phyloP scores from a whole-genome alignment of 805 yeast species.

The Candida chauliodis region DNA sequence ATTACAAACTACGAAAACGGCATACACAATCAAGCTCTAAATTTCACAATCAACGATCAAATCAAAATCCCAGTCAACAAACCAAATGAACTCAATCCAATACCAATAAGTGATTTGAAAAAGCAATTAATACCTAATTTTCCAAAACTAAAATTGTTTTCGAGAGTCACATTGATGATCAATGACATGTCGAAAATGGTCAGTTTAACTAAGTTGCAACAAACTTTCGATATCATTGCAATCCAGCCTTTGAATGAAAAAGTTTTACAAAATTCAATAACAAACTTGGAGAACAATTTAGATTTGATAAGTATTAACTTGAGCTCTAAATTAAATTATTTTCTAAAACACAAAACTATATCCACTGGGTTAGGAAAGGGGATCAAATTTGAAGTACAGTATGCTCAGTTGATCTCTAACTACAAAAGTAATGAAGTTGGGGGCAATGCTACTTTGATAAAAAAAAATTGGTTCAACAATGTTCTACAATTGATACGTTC shows the following conservation, averaged over 20 bases:
- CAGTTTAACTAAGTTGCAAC: constrained; percentile 45
- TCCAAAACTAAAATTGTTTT: constrained; percentile 44
- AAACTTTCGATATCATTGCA: constrained; percentile 72
- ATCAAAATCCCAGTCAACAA: constrained; percentile 49
- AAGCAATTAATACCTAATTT: constrained; percentile 16
- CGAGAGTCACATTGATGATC: constrained; percentile 71
- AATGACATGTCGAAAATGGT: constrained; percentile 79
- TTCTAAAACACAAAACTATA: constrained; percentile 76
- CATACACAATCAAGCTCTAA: constrained; percentile 74
- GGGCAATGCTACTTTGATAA: constrained; percentile 28
- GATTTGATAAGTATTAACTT: constrained; percentile 78
- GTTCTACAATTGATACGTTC: constrained; percentile 74
- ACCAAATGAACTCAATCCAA: constrained; percentile 44
- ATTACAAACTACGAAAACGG: constrained; percentile 57
- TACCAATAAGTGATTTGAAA: constrained; percentile 20
- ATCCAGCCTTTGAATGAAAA: constrained; percentile 78
- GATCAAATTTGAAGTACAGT: constrained; percentile 74
- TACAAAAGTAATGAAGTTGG: constrained; percentile 15
- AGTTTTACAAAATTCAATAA: constrained; percentile 69
- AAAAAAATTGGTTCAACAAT: constrained; percentile 68
- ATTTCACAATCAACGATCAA: constrained; percentile 52
- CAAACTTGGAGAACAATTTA: constrained; percentile 58
- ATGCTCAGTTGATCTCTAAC: constrained; percentile 50
- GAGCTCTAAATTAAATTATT: constrained; percentile 63
- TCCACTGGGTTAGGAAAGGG: constrained; percentile 85